Conservation (phyloP, 2,329 filamentous ascomycete species). For the Paramyrothecium roridum region DNA sequence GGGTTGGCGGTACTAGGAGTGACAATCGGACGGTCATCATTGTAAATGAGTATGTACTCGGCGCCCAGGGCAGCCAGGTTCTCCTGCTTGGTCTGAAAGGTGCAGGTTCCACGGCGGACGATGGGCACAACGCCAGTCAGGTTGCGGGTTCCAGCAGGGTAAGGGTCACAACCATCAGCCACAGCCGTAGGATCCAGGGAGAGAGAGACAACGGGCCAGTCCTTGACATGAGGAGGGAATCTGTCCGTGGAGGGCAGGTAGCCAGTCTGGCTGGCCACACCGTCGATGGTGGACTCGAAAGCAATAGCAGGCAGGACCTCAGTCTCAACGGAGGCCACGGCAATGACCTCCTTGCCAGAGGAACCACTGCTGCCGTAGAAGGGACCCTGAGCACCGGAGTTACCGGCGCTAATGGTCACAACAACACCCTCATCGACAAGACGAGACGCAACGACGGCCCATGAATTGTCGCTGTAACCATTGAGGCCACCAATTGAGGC, state of each 20-base stretch:
- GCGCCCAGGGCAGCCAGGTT: constrained; percentile 22
- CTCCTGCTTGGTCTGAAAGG: constrained; percentile 18
- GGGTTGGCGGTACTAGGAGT: constrained; percentile 8
- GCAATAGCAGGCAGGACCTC: constrained; percentile 8
- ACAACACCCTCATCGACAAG: constrained; percentile 37
- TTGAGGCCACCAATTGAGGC: constrained; percentile 21
- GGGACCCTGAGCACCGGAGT: constrained; percentile 37
- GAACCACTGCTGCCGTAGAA: constrained; percentile 39
- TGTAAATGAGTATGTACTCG: constrained; percentile 26
- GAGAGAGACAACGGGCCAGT: constrained; percentile 19
- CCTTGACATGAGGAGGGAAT: constrained; percentile 6
- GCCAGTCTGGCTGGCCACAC: constrained; percentile 12
- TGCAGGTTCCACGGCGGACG: constrained; percentile 31
- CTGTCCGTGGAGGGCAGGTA: constrained; percentile 7
- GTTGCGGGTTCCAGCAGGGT: constrained; percentile 32
- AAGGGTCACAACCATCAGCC: constrained; percentile 34
- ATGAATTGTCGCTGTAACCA: constrained; percentile 24
- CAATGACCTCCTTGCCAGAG: constrained; percentile 36
- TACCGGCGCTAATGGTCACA: constrained; percentile 40
- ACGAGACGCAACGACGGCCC: constrained; percentile 25
- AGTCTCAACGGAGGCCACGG: constrained; percentile 38
- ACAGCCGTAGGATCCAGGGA: constrained; percentile 12
- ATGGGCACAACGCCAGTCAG: constrained; percentile 38
- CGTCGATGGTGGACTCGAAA: constrained; percentile 23
- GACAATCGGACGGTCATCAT: constrained; percentile 13